phyloP scores from a whole-genome alignment of 192 early-diverging fungal genomes.

The Backusella mclennaniae region DNA sequence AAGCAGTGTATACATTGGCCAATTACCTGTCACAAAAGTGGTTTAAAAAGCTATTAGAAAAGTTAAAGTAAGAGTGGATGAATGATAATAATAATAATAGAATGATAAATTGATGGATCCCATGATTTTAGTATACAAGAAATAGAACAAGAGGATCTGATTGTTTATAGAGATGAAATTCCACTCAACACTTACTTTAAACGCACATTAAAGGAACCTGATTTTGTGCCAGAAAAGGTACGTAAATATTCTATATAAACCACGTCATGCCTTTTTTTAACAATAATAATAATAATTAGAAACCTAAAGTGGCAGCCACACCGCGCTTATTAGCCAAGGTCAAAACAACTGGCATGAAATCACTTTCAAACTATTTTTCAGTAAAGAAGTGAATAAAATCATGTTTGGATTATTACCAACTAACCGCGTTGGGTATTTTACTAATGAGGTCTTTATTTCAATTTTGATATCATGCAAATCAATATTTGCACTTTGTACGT shows the following conservation, averaged over 20 bases:
- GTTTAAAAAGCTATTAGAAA: slow-evolving; percentile 7
- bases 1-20: slow-evolving; percentile 4
- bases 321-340: slow-evolving; percentile 7
- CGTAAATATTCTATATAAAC: too few species aligned
- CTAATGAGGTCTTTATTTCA: not conserved
- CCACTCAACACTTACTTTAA: not conserved
- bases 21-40: slow-evolving; percentile 11
- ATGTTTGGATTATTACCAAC: not conserved
- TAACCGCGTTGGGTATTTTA: too few species aligned
- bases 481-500: too few species aligned
- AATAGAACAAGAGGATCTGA: slow-evolving; percentile 2
- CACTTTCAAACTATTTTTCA: not conserved
- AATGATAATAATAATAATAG: not conserved
- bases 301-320: not conserved
- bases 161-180: not conserved
- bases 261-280: too few species aligned
- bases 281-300: not conserved
- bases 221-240: slow-evolving; percentile 1
- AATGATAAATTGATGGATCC: not conserved
- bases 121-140: not conserved
- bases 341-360: slow-evolving; percentile 8
- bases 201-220: not conserved
- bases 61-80: not conserved
- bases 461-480: not conserved
- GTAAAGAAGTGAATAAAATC: not conserved